A percentile compares a stretch with the other conserved stretches of the same genome.
Evolutionary conservation across 257 asterid genomes (phyloP).

Genomic region (Nicotiana otophora): DNA sequence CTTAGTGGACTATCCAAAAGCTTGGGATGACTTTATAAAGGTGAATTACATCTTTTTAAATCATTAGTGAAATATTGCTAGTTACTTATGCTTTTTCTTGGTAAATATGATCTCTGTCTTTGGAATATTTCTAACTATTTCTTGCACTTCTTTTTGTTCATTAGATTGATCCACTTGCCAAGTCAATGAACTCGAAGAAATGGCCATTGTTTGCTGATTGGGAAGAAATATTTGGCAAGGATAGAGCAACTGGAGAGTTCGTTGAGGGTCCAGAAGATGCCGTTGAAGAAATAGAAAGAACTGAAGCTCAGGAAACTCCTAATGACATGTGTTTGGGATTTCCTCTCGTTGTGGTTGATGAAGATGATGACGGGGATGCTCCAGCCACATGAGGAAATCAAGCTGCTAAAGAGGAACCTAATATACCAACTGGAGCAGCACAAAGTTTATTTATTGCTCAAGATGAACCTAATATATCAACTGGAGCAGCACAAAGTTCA

Average conservation of each 20-base stretch:
- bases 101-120: not conserved
- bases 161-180: not conserved
- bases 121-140: not conserved
- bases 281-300: not conserved
- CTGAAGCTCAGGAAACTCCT: not conserved
- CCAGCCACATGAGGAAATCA: too few species aligned
- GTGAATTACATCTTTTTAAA: not conserved
- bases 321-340: not conserved
- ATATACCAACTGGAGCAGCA: not conserved
- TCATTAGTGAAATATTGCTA: not conserved
- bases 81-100: too few species aligned
- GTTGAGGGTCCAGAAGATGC: not conserved
- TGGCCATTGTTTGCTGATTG: not conserved
- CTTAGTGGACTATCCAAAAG: not conserved
- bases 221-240: not conserved
- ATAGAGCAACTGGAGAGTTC: not conserved
- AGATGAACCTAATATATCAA: not conserved
- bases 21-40: not conserved
- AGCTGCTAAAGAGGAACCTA: too few species aligned
- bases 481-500: not conserved
- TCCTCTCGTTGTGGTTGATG: not conserved
- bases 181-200: not conserved
- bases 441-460: not conserved
- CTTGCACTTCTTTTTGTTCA: not conserved
- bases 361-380: not conserved